Evolutionary conservation across 2,329 filamentous ascomycete genomes (phyloP).

Genomic region (Orbilia brochopaga): DNA sequence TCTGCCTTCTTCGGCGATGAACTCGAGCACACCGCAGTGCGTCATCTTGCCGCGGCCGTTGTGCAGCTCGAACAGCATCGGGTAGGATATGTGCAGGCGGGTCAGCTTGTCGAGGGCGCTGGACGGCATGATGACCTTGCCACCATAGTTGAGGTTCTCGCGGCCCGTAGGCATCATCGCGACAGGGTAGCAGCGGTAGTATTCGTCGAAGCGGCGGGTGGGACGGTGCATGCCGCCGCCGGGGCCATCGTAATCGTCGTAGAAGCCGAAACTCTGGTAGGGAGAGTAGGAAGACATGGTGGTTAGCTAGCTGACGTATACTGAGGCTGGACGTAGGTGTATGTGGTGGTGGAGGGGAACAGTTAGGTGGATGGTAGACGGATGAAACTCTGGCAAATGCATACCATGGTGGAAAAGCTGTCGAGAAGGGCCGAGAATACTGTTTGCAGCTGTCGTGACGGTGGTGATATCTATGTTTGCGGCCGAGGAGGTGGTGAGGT

Average conservation of each 20-base stretch:
- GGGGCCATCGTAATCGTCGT: constrained; percentile 58
- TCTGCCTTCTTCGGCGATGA: constrained; percentile 95
- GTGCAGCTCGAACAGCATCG: constrained; percentile 92
- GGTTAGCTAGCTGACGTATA: constrained; percentile 15
- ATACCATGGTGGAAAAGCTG: constrained; percentile 17
- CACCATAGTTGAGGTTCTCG: constrained; percentile 89
- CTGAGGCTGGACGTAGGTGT: not conserved
- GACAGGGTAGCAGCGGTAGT: constrained; percentile 95
- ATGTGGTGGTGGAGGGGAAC: not conserved
- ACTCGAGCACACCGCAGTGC: constrained; percentile 94
- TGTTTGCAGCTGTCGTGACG: not conserved
- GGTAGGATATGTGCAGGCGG: constrained; percentile 93
- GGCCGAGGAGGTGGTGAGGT: not conserved
- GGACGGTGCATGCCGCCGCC: constrained; percentile 55
- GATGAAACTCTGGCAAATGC: not conserved
- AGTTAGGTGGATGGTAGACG: constrained; percentile 8
- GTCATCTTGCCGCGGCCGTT: constrained; percentile 84
- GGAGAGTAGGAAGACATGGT: constrained; percentile 56
- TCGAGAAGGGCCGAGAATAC: constrained; percentile 1
- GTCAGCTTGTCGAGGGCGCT: constrained; percentile 97
- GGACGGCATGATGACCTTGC: constrained; percentile 96
- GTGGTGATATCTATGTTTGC: not conserved
- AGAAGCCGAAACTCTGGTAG: constrained; percentile 58
- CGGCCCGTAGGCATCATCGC: constrained; percentile 91
- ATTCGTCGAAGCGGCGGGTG: constrained; percentile 90